Percentiles rank a stretch among this genome's conserved stretches.
These are phyloP conservation scores for Fusarium gaditjirri DNA, from an alignment of 2,329 filamentous ascomycete genomes.

Conservation along the genomic window DNA sequence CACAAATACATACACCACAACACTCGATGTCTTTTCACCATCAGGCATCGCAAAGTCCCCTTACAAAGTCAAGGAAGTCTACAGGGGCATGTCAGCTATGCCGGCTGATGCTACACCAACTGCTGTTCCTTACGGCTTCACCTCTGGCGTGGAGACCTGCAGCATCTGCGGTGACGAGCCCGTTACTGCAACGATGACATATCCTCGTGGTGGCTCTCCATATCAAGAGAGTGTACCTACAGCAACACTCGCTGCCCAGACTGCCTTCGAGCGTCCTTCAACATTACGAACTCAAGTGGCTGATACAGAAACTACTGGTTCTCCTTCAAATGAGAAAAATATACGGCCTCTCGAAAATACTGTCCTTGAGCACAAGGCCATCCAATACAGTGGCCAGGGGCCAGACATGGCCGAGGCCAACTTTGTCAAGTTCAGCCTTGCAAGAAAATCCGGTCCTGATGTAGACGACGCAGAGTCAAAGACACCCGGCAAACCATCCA, in stretches of 20 bases:
- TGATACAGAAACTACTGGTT: slow-evolving; percentile 10
- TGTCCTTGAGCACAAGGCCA: slow-evolving; percentile 25
- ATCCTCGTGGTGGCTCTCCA: slow-evolving; percentile 39
- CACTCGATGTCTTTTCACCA: slow-evolving; percentile 39
- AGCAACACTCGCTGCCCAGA: slow-evolving; percentile 8
- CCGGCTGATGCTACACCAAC: slow-evolving; percentile 33
- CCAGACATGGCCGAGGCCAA: slow-evolving; percentile 10
- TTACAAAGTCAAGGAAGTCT: slow-evolving; percentile 42
- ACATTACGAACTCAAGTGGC: slow-evolving; percentile 27
- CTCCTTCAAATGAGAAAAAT: slow-evolving; percentile 6
- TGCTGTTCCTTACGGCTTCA: slow-evolving; percentile 40
- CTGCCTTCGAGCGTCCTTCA: slow-evolving; percentile 17
- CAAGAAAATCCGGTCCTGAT: not conserved
- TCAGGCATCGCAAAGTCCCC: slow-evolving; percentile 30
- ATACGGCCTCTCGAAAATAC: slow-evolving; percentile 22
- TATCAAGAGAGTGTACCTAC: slow-evolving; percentile 27
- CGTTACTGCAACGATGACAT: slow-evolving; percentile 41
- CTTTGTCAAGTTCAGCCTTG: slow-evolving; percentile 13
- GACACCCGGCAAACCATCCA: not conserved
- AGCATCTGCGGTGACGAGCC: slow-evolving; percentile 36
- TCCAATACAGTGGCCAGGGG: slow-evolving; percentile 5
- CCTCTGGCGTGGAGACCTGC: slow-evolving; percentile 31
- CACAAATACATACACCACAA: slow-evolving; percentile 41
- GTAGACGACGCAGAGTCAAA: not conserved
- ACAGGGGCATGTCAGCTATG: slow-evolving; percentile 41